phyloP scores from a whole-genome alignment of 305 asterid genomes.

The Solanum hybrid region DNA sequence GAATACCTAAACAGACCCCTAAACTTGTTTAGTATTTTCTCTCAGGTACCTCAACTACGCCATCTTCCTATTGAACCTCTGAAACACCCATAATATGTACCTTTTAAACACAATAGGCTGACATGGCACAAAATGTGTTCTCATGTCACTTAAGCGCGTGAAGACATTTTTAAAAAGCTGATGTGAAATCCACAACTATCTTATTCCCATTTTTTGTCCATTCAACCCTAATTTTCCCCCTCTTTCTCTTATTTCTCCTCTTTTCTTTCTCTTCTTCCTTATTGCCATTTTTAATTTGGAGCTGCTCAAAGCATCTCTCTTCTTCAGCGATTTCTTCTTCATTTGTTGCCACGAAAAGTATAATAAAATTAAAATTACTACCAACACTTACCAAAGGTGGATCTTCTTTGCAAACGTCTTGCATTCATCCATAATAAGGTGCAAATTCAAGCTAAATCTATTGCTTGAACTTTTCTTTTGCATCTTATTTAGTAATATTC shows the following conservation, averaged over 20 bases:
- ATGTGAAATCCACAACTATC: no score
- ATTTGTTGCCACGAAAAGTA: not conserved
- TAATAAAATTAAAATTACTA: not conserved
- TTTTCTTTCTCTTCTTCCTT: not conserved
- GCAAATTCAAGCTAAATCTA: slow-evolving; percentile 16
- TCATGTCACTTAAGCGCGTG: no score
- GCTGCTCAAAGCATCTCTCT: not conserved
- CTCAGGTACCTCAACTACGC: no score
- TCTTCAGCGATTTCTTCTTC: not conserved
- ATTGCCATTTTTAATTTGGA: not conserved
- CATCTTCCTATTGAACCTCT: no score
- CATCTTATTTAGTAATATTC: slow-evolving; percentile 65
- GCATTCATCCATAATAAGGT: slow-evolving; percentile 66
- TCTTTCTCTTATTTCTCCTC: not conserved
- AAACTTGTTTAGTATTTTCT: no score
- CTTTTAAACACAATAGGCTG: no score
- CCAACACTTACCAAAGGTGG: slow-evolving; percentile 9
- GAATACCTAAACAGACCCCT: not conserved
- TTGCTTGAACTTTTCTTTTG: slow-evolving; percentile 26
- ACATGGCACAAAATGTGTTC: no score
- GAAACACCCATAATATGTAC: no score
- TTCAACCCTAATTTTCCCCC: not conserved
- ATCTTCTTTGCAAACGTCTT: slow-evolving; percentile 41
- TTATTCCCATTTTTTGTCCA: no score
- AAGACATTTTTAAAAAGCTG: no score